A percentile compares a stretch with the other conserved stretches of the same genome.
Evolutionary conservation across 139 green algal species (phyloP).

Genomic region (Trebouxia sp.): DNA sequence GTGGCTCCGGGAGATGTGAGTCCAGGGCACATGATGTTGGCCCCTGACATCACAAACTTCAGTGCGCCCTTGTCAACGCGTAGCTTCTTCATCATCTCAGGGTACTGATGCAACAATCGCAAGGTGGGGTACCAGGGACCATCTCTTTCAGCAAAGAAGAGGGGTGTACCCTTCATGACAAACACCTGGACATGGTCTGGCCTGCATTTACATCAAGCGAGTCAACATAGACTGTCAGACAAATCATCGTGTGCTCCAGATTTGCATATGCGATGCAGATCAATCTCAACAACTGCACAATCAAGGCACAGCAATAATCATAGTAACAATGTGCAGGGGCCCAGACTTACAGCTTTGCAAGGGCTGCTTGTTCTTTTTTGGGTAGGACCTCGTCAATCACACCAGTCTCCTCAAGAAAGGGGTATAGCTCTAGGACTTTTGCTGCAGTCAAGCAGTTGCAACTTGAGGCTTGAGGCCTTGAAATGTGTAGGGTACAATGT

Average conservation of each 20-base stretch:
- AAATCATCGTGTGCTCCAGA: neutral
- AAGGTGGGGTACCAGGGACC: constrained; percentile 95
- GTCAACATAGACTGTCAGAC: neutral
- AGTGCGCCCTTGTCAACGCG: constrained; percentile 85
- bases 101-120: constrained; percentile 83
- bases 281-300: too few relatives aligned
- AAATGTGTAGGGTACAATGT: neutral
- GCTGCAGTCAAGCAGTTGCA: constrained; percentile 56
- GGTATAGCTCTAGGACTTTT: constrained; percentile 86
- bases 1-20: constrained; percentile 91
- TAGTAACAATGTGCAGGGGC: too few relatives aligned
- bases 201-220: constrained; percentile 40
- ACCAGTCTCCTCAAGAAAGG: constrained; percentile 75
- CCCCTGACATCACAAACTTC: constrained; percentile 97
- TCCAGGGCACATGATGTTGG: constrained; percentile 99
- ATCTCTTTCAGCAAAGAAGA: constrained; percentile 94
- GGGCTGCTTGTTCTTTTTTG: constrained; percentile 89
- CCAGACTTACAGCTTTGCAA: constrained; percentile 92
- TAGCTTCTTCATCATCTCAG: constrained; percentile 74
- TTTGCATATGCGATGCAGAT: neutral
- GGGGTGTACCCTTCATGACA: constrained; percentile 75
- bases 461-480: neutral
- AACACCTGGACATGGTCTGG: constrained; percentile 86
- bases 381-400: constrained; percentile 91
- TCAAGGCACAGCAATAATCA: too few relatives aligned